These are phyloP conservation scores for Cyclotella distinguenda DNA, from an alignment of 108 stramenopile species.

Conservation along the genomic window DNA sequence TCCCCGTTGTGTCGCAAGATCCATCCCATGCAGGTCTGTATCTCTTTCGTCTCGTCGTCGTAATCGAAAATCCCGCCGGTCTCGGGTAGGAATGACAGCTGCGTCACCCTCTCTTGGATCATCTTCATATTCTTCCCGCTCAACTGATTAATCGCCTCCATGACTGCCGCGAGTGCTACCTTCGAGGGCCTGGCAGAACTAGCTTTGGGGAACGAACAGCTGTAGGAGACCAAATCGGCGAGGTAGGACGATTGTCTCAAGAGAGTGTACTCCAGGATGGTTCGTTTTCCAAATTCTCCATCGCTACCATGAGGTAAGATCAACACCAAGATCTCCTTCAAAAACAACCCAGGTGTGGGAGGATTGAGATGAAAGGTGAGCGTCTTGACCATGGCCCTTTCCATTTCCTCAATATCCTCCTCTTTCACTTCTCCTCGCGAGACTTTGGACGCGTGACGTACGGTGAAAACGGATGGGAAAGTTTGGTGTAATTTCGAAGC, in stretches of 20 bases:
- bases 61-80: background rate
- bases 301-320: conserved; percentile 9
- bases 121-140: background rate
- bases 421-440: background rate
- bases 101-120: conserved; percentile 3
- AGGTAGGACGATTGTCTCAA: background rate
- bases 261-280: background rate
- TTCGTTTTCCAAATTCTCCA: too few relatives aligned
- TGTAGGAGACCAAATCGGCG: conserved; percentile 6
- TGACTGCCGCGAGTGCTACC: conserved; percentile 22
- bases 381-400: conserved; percentile 1
- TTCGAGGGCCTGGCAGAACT: conserved; percentile 9
- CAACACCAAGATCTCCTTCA: conserved; percentile 7
- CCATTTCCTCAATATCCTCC: conserved; percentile 16
- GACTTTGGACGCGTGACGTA: background rate
- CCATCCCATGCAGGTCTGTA: background rate
- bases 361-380: conserved; percentile 10
- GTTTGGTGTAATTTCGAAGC: conserved; percentile 17
- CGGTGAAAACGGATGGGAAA: background rate
- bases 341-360: background rate
- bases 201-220: background rate
- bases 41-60: conserved; percentile 5
- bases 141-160: conserved; percentile 6
- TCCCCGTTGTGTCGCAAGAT: background rate
- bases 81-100: background rate